phyloP scores from a whole-genome alignment of 306 rosid genomes.

The Fagus sylvatica region DNA sequence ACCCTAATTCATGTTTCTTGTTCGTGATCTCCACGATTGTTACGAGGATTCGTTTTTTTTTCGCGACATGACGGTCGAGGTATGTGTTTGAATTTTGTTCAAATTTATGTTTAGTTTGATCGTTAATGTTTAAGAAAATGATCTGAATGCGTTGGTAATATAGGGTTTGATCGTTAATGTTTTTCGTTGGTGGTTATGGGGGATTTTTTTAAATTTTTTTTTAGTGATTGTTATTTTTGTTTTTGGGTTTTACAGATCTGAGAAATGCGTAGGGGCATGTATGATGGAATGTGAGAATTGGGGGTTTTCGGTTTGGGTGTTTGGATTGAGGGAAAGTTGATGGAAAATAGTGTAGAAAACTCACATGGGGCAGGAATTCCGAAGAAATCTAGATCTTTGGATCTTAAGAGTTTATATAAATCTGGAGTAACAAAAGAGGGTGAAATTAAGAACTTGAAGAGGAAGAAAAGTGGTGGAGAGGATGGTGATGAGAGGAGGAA shows the following conservation, averaged over 20 bases:
- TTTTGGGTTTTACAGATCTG: slow-evolving; percentile 73
- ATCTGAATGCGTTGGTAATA: slow-evolving; percentile 35
- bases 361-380: slow-evolving; percentile 63
- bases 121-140: slow-evolving; percentile 19
- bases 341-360: slow-evolving; percentile 72
- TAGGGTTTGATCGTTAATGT: slow-evolving; percentile 36
- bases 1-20: slow-evolving; percentile 44
- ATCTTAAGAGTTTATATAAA: slow-evolving; percentile 76
- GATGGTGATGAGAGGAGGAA: slow-evolving; percentile 46
- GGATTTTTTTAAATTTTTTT: slow-evolving; percentile 26
- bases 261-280: slow-evolving; percentile 42
- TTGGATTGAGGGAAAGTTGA: slow-evolving; percentile 56
- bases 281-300: slow-evolving; percentile 72
- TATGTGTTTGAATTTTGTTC: slow-evolving; percentile 34
- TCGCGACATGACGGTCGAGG: slow-evolving; percentile 44
- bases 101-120: slow-evolving; percentile 23
- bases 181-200: slow-evolving; percentile 13
- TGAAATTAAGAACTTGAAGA: slow-evolving; percentile 49
- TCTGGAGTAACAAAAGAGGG: slow-evolving; percentile 39
- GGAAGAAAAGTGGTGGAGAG: slow-evolving; percentile 40
- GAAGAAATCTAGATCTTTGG: slow-evolving; percentile 80
- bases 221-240: slow-evolving; percentile 16
- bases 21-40: slow-evolving; percentile 45
- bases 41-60: slow-evolving; percentile 27
- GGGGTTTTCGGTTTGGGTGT: slow-evolving; percentile 45